Conservation (phyloP, 305 asterid species). For the Solanum chacoense region DNA sequence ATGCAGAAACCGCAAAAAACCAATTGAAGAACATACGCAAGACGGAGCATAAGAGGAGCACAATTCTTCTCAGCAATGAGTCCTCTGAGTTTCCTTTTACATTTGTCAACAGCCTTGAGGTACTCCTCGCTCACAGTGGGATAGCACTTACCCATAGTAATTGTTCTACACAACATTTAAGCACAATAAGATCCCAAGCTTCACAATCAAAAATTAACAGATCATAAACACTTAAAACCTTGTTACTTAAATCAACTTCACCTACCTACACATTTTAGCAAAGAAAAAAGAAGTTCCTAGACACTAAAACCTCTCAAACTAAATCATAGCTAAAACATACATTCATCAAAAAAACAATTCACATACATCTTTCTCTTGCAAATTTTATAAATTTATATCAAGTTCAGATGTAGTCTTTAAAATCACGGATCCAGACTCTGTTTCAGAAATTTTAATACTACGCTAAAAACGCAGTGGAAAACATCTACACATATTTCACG, state of each 20-base stretch:
- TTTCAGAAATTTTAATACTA: background rate
- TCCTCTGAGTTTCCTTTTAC: constrained; percentile 79
- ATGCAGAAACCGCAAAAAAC: background rate
- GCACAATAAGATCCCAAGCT: background rate
- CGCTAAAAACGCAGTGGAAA: background rate
- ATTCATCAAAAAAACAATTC: background rate
- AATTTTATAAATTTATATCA: background rate
- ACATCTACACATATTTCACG: background rate
- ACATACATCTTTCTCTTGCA: background rate
- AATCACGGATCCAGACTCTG: background rate
- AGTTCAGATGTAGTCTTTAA: background rate
- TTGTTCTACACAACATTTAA: constrained; percentile 7
- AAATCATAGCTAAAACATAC: background rate
- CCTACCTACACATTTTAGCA: background rate
- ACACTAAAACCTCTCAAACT: background rate
- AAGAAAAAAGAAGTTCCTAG: background rate
- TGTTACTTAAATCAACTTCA: background rate
- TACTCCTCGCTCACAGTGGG: constrained; percentile 86
- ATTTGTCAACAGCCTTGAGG: constrained; percentile 60
- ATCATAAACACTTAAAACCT: background rate
- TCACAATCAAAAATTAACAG: background rate
- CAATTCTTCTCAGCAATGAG: constrained; percentile 89
- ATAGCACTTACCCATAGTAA: constrained; percentile 65
- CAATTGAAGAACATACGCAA: constrained; percentile 38
- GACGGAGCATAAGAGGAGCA: constrained; percentile 88